Evolutionary conservation across 2,329 filamentous ascomycete species (phyloP).

Genomic region (Xylariomycetidae sp.): DNA sequence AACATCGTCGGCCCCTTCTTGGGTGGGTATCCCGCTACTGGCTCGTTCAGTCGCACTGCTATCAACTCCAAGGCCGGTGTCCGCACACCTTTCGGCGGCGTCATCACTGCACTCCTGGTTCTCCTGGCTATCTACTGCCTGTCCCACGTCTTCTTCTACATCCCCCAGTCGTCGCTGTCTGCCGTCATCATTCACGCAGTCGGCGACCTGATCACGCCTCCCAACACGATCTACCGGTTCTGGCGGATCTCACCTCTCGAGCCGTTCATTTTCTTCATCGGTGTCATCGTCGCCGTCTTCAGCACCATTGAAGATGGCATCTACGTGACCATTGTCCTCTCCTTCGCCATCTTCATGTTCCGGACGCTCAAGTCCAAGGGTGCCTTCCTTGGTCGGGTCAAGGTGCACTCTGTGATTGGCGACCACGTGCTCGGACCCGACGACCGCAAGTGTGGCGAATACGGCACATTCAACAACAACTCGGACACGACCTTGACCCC

Average conservation of each 20-base stretch:
- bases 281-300: conserved; percentile 87
- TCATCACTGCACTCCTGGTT: conserved; percentile 81
- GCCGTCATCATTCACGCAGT: conserved; percentile 96
- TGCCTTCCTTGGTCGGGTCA: conserved; percentile 75
- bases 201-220: conserved; percentile 83
- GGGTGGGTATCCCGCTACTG: conserved; percentile 86
- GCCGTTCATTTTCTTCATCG: conserved; percentile 86
- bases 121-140: conserved; percentile 86
- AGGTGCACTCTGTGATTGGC: conserved; percentile 76
- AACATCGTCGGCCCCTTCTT: conserved; percentile 90
- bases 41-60: conserved; percentile 91
- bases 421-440: conserved; percentile 66
- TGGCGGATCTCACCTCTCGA: conserved; percentile 91
- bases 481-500: conserved; percentile 28
- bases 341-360: conserved; percentile 72
- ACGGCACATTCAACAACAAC: conserved; percentile 44
- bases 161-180: conserved; percentile 72
- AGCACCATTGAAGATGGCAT: conserved; percentile 85
- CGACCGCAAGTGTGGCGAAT: conserved; percentile 42
- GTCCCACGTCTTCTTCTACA: conserved; percentile 87
- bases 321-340: conserved; percentile 76
- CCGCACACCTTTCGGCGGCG: conserved; percentile 80
- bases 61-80: conserved; percentile 98
- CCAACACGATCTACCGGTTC: conserved; percentile 89
- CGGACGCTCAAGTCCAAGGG: conserved; percentile 78